Percentiles rank a stretch among this genome's conserved stretches.
Conservation (phyloP, 2,329 filamentous ascomycete species). For the Sporothrix dimorphospora region DNA sequence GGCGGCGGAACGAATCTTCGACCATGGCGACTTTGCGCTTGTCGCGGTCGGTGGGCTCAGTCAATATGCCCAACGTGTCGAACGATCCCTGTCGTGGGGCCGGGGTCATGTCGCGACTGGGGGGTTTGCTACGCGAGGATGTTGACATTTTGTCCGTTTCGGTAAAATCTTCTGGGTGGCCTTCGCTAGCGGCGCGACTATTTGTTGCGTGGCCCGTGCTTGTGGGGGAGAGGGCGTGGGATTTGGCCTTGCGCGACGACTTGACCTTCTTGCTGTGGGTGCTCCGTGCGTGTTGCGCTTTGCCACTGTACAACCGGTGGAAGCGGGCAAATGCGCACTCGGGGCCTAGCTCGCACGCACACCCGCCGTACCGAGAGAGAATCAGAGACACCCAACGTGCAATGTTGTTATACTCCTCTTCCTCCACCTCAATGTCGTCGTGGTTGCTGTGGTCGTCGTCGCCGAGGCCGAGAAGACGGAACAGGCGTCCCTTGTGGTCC, state of each 20-base stretch:
- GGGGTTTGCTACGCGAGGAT: conserved; percentile 64
- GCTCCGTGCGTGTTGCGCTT: conserved; percentile 41
- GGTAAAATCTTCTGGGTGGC: conserved; percentile 56
- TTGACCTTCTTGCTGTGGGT: conserved; percentile 52
- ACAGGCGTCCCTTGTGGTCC: conserved; percentile 56
- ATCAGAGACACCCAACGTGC: conserved; percentile 69
- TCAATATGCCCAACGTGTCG: conserved; percentile 62
- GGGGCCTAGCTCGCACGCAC: conserved; percentile 68
- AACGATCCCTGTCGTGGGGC: conserved; percentile 59
- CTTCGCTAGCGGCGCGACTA: conserved; percentile 67
- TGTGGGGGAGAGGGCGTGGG: conserved; percentile 61
- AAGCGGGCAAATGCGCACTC: conserved; percentile 68
- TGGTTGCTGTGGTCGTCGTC: conserved; percentile 59
- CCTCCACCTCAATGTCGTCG: conserved; percentile 59
- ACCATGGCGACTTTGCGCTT: conserved; percentile 69
- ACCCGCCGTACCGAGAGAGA: conserved; percentile 77
- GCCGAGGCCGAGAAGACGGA: conserved; percentile 62
- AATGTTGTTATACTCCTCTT: conserved; percentile 63
- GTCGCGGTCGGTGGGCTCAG: conserved; percentile 66
- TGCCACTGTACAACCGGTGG: conserved; percentile 59
- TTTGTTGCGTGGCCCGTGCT: conserved; percentile 65
- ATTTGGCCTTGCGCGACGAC: conserved; percentile 55
- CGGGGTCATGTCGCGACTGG: conserved; percentile 68
- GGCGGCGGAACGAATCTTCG: conserved; percentile 64
- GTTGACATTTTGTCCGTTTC: conserved; percentile 59